These are phyloP conservation scores for Inonotus hispidus DNA, from an alignment of 1,284 basidiomycete species.

Conservation along the genomic window DNA sequence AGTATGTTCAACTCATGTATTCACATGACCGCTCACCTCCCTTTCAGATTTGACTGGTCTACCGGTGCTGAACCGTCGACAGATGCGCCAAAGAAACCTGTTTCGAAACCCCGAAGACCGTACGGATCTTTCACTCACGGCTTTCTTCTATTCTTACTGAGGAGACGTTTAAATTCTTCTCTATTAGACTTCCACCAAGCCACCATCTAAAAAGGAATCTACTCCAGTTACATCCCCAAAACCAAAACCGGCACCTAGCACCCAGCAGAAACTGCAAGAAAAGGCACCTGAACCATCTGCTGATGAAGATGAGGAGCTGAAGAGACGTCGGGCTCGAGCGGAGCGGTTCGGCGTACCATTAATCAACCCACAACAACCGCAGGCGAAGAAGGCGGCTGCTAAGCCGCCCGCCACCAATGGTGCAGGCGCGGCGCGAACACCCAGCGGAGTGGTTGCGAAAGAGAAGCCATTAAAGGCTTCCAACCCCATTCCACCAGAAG, in stretches of 20 bases:
- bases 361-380: conserved; percentile 34
- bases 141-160: not conserved
- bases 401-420: not conserved
- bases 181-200: conserved; percentile 5
- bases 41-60: conserved; percentile 13
- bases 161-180: not conserved
- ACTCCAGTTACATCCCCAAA: conserved; percentile 9
- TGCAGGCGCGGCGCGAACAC: not conserved
- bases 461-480: not conserved
- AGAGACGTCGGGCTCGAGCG: conserved; percentile 56
- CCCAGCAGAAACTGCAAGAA: conserved; percentile 17
- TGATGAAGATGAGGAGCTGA: conserved; percentile 42
- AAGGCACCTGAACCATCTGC: conserved; percentile 16
- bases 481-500: conserved; percentile 1
- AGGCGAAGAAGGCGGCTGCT: not conserved
- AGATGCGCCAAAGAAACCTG: not conserved
- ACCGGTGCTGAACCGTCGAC: conserved; percentile 12
- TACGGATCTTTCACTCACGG: not conserved
- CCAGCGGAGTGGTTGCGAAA: not conserved
- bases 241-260: conserved; percentile 1
- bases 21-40: not conserved
- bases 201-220: not conserved
- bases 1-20: conserved; percentile 18
- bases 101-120: not conserved
- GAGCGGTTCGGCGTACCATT: conserved; percentile 65